These are phyloP conservation scores for Neofusicoccum laricinum DNA, from an alignment of 2,329 filamentous ascomycete species.

Conservation along the genomic window DNA sequence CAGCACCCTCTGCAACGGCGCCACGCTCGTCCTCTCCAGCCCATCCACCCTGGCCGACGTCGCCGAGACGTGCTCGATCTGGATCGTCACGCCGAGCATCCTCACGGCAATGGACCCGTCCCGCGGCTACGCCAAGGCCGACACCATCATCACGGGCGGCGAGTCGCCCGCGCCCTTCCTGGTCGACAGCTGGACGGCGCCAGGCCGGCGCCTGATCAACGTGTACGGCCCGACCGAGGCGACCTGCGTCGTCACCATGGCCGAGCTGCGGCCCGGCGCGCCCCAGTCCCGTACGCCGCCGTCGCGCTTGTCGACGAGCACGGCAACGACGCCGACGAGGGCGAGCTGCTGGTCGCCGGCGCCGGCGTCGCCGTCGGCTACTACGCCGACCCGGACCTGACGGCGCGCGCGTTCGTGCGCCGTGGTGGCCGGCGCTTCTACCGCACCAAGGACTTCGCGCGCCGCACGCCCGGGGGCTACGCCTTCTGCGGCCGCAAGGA, in stretches of 20 bases:
- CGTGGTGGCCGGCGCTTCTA: conserved; percentile 20
- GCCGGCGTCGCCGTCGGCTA: conserved; percentile 45
- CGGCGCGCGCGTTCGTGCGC: conserved; percentile 31
- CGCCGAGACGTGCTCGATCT: background rate
- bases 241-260: conserved; percentile 8
- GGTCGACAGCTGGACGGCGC: background rate
- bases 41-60: background rate
- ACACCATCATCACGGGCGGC: background rate
- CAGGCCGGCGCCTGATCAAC: conserved; percentile 5
- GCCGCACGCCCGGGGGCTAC: conserved; percentile 23
- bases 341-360: conserved; percentile 60
- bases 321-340: conserved; percentile 29
- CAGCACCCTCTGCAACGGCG: conserved; percentile 45
- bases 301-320: conserved; percentile 43
- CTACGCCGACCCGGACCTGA: conserved; percentile 20
- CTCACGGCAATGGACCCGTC: conserved; percentile 8
- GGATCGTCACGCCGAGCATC: background rate
- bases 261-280: conserved; percentile 13
- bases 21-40: background rate
- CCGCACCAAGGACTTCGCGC: conserved; percentile 6
- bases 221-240: conserved; percentile 17
- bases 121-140: background rate
- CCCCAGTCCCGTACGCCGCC: background rate
- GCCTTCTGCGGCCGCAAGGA: conserved; percentile 18
- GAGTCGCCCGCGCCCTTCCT: background rate